Evolutionary conservation across 2,329 filamentous ascomycete species (phyloP).

Genomic region (Aspergillus phoenicis): DNA sequence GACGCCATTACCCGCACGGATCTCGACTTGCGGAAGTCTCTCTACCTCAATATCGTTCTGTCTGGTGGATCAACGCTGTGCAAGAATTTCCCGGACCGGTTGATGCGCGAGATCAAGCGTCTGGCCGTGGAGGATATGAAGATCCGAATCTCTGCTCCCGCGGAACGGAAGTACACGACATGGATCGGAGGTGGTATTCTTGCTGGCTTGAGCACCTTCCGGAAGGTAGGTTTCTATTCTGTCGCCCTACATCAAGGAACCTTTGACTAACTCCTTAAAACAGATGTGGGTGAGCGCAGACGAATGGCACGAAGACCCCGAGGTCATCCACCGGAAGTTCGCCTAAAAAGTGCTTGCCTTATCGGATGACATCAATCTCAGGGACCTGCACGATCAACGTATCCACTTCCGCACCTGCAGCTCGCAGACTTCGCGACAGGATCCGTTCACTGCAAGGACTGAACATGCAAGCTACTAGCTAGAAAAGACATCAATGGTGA

Average conservation of each 20-base stretch:
- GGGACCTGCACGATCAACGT: neutral
- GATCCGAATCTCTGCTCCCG: slow-evolving; percentile 98
- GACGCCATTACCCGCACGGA: slow-evolving; percentile 95
- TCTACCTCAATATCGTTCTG: slow-evolving; percentile 96
- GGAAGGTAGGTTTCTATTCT: slow-evolving; percentile 69
- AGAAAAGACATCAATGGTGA: neutral
- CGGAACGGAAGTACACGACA: slow-evolving; percentile 96
- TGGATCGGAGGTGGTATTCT: slow-evolving; percentile 99
- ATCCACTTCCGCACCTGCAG: neutral
- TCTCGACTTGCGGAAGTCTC: slow-evolving; percentile 87
- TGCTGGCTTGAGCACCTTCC: slow-evolving; percentile 93
- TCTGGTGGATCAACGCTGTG: slow-evolving; percentile 95
- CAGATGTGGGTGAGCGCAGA: slow-evolving; percentile 99
- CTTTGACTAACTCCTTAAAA: slow-evolving; percentile 5
- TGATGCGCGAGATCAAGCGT: slow-evolving; percentile 88
- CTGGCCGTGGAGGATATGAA: slow-evolving; percentile 98
- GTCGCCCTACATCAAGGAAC: neutral
- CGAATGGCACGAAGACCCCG: slow-evolving; percentile 99
- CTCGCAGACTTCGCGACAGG: neutral
- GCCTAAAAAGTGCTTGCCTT: slow-evolving; percentile 56
- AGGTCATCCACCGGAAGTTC: slow-evolving; percentile 98
- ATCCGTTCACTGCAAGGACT: neutral
- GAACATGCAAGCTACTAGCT: neutral
- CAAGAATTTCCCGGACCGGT: slow-evolving; percentile 91
- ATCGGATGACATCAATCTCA: neutral